Conservation (phyloP, 768 basidiomycete genomes). For the Dacryopinax spathularia region DNA sequence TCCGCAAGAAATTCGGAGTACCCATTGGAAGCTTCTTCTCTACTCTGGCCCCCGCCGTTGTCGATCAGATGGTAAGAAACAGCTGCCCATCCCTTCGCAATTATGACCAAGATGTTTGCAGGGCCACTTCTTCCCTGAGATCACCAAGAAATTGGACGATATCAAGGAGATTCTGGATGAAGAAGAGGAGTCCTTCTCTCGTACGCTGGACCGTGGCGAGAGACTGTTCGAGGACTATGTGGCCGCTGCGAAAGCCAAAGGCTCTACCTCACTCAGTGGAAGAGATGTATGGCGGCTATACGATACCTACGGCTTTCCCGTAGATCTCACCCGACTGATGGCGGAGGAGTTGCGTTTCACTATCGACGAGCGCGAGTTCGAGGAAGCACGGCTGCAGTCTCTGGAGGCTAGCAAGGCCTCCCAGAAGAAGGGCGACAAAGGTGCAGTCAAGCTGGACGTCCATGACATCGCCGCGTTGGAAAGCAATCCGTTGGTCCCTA, state of each 20-base stretch:
- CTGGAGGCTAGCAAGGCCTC: conserved; percentile 85
- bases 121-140: conserved; percentile 86
- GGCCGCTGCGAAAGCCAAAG: conserved; percentile 45
- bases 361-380: conserved; percentile 80
- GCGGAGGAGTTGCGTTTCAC: conserved; percentile 79
- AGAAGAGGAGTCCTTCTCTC: conserved; percentile 92
- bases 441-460: conserved; percentile 82
- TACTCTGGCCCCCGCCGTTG: conserved; percentile 72
- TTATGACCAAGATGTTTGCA: conserved; percentile 22
- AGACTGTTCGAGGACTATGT: conserved; percentile 87
- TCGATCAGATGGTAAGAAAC: conserved; percentile 65
- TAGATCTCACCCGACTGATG: conserved; percentile 92
- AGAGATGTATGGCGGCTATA: conserved; percentile 95
- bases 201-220: conserved; percentile 95
- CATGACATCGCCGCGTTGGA: conserved; percentile 85
- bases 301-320: conserved; percentile 97
- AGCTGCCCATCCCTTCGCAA: neutral
- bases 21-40: conserved; percentile 93
- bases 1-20: conserved; percentile 85
- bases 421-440: conserved; percentile 50
- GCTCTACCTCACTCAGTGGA: conserved; percentile 56
- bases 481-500: conserved; percentile 57
- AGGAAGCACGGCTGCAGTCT: conserved; percentile 70
- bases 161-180: conserved; percentile 93
- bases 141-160: conserved; percentile 63